Percentiles rank a stretch among this genome's conserved stretches.
These are phyloP conservation scores for Begonia fuchsioides DNA, from an alignment of 306 rosid species.

Conservation along the genomic window DNA sequence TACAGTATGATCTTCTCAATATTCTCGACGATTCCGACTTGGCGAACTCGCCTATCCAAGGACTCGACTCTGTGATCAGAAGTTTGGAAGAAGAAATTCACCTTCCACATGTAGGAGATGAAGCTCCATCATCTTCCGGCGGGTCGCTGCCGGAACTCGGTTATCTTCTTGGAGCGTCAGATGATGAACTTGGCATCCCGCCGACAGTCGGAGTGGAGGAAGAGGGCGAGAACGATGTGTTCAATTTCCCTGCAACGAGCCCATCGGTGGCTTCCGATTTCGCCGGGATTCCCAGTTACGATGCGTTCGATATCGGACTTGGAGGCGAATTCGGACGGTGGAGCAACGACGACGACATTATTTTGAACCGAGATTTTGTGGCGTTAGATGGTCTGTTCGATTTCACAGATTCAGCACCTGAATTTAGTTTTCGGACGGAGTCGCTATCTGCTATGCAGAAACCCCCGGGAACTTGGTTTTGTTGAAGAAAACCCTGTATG, in stretches of 20 bases:
- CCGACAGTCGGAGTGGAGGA: slow-evolving; percentile 18
- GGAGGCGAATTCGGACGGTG: slow-evolving; percentile 9
- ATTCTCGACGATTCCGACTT: slow-evolving; percentile 43
- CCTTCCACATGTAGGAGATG: background rate
- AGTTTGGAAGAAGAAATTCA: slow-evolving; percentile 75
- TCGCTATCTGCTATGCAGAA: slow-evolving; percentile 46
- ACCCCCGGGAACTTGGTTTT: slow-evolving; percentile 19
- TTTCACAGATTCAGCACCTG: slow-evolving; percentile 10
- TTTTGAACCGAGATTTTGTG: slow-evolving; percentile 19
- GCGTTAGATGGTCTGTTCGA: slow-evolving; percentile 53
- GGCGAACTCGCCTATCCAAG: slow-evolving; percentile 26
- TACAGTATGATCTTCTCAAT: slow-evolving; percentile 35
- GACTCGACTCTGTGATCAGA: slow-evolving; percentile 59
- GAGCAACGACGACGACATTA: background rate
- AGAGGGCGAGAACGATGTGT: slow-evolving; percentile 2
- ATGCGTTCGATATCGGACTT: slow-evolving; percentile 26
- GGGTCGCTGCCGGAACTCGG: slow-evolving; percentile 39
- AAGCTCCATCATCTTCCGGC: slow-evolving; percentile 3
- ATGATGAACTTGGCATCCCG: slow-evolving; percentile 80
- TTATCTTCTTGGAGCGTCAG: slow-evolving; percentile 61
- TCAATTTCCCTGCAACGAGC: slow-evolving; percentile 7
- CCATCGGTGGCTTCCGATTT: slow-evolving; percentile 9
- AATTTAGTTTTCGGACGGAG: slow-evolving; percentile 36
- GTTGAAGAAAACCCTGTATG: no score
- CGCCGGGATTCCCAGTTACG: slow-evolving; percentile 26